A percentile compares a stretch with the other conserved stretches of the same genome.
These are phyloP conservation scores for Pugionium dolabratum DNA, from an alignment of 345 rosid genomes.

Conservation along the genomic window DNA sequence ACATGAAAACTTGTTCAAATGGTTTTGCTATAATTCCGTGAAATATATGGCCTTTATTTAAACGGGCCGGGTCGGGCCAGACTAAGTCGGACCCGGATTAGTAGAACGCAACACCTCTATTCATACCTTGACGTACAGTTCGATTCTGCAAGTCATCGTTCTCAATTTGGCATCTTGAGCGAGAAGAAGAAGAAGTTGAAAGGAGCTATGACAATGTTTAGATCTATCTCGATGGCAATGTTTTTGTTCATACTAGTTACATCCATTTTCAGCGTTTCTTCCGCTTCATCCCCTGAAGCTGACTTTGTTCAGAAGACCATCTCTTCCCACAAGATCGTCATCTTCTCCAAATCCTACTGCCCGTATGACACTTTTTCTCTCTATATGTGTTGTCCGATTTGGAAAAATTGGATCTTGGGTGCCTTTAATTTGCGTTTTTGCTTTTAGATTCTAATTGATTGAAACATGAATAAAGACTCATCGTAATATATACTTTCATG, in stretches of 20 bases:
- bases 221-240: conserved; percentile 30
- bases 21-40: no score
- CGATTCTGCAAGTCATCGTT: neutral
- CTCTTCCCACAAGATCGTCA: conserved; percentile 81
- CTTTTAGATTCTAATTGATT: conserved; percentile 9
- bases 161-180: conserved; percentile 5
- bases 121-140: no score
- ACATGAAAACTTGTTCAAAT: no score
- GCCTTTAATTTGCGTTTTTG: conserved; percentile 1
- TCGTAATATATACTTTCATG: neutral
- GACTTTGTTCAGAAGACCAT: conserved; percentile 74
- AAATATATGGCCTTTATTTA: no score
- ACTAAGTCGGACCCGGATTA: conserved; percentile 8
- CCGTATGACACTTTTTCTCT: conserved; percentile 50
- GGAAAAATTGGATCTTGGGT: conserved; percentile 18
- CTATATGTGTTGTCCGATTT: conserved; percentile 2
- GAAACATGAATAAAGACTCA: neutral
- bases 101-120: neutral
- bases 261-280: conserved; percentile 35
- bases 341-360: conserved; percentile 98
- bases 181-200: conserved; percentile 18
- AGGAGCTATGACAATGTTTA: conserved; percentile 29
- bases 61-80: neutral
- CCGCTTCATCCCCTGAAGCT: conserved; percentile 43
- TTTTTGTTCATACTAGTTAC: conserved; percentile 23